Base-by-base conservation (phyloP, 2,329 filamentous ascomycete genomes). In the Penicillium hesseltinei region DNA sequence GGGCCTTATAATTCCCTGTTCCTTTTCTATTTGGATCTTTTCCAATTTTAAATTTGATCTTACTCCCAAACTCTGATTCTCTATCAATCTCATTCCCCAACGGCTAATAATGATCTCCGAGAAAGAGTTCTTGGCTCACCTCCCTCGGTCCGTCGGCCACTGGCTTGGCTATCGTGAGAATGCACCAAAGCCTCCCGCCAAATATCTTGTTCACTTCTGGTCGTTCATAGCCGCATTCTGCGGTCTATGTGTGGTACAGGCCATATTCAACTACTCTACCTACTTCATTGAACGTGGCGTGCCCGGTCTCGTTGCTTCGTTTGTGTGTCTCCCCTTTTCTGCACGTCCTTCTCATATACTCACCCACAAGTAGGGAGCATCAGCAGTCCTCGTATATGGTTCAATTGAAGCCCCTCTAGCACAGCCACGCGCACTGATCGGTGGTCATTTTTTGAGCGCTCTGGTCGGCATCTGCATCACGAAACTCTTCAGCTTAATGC, bases 211-310 rank as follows among this genome's bases (percentile, higher is more conserved):
- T 25, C 63, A 63, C 23, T 45, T 57, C 10, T 69, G 66, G 66
- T 69, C 66, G 4, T 68, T 69, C 36, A 59, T 69, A 10, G 45
- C 65, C 2, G 62, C 66, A 11, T 69, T 69, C 42, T 64, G 61
- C 40, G 66, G 66, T 27, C 62, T 69, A 8, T 66, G 57, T 8
- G 61, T 65, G 5, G 2, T 68, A 10, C 66, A 69, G 46, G 60
- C 39, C 4, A 35, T 69, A 36, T 69, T 69, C 29, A 66, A 69
- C 40, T 67, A 69, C 33, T 67, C 67, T 2, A 23, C 21, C 29
- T 52, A 44, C 15, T 44, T 52, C 39, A 36, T 35, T 44, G 29
- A 21, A 42, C 39, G 50, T 35, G 39, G 39, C 11, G 50, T 36
- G 9, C 50, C 50, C 2, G 50, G 39, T 10, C 15, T 44, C 21